A percentile compares a stretch with the other conserved stretches of the same genome.
These are phyloP conservation scores for Gynandropsis gynandra DNA, from an alignment of 345 rosid species.

Conservation along the genomic window DNA sequence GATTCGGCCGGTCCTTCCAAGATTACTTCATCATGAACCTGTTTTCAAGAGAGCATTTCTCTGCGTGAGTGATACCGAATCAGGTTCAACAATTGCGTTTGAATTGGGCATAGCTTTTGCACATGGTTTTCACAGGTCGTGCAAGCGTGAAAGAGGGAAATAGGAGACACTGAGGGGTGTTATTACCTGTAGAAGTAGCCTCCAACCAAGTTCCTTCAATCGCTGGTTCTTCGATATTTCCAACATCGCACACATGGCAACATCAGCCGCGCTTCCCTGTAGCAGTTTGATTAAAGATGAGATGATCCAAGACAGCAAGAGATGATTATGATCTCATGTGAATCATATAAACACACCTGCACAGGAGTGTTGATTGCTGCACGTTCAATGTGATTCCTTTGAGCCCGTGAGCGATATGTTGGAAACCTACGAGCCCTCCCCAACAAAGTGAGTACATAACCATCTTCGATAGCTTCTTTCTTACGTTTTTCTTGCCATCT, in stretches of 20 bases:
- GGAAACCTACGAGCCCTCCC: constrained; percentile 84
- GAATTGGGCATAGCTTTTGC: background rate
- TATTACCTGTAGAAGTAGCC: constrained; percentile 74
- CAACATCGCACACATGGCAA: constrained; percentile 96
- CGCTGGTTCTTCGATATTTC: constrained; percentile 53
- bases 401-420: constrained; percentile 28
- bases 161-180: background rate
- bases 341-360: constrained; percentile 44
- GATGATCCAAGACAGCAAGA: constrained; percentile 16
- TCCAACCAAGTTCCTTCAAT: constrained; percentile 82
- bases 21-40: constrained; percentile 98
- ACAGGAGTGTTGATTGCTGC: constrained; percentile 96
- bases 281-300: constrained; percentile 5
- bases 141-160: background rate
- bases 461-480: constrained; percentile 42
- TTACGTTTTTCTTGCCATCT: constrained; percentile 76
- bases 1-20: constrained; percentile 92
- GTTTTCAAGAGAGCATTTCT: constrained; percentile 16
- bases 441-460: constrained; percentile 58
- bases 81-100: background rate
- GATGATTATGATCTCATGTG: background rate
- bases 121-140: background rate
- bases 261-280: constrained; percentile 99
- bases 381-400: constrained; percentile 58
- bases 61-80: too few species aligned